Base-by-base conservation (phyloP, 2,329 filamentous ascomycete genomes). In the Diplocarpon rosae region DNA sequence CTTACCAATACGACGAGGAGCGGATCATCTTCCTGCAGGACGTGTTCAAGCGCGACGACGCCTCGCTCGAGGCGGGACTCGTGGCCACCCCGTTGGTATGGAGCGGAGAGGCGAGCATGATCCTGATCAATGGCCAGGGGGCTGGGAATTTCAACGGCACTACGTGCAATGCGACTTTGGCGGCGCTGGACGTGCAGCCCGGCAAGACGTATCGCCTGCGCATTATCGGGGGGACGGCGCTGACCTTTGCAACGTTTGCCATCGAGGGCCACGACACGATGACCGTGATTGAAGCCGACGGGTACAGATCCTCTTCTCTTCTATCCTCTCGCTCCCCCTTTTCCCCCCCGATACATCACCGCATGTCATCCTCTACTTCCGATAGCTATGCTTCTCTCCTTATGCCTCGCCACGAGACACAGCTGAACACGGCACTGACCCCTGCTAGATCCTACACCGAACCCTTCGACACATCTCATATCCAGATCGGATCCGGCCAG, bases 1-100 rank as follows among this genome's bases (percentile, higher is more conserved):
- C 78, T 0, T 82, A 79, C 50, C 33, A 68, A 0, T 83, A 80
- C 51, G 75, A 83, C 44, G 78, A 74, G 2, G 80, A 84, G 20
- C 65, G 71, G 0, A 67, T 75, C 2, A 46, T 83, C 2, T 58
- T 69, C 10, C 59, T 82, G 2, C 65, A 68, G 3, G 80, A 84
- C 50, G 71, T 73, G 51, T 83, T 75, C 58, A 66, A 65, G 30
- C 69, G 71, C 41, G 67, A 69, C 1, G 76, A 83, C 48, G 46
- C 65, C 0, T 56, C 59, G 0, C 71, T 84, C 24, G 69, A 72
- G 44, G 47, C 63, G 0, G 75, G 71, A 0, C 63, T 83, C 1
- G 53, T 59, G 0, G 65, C 63, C 1, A 61, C 59, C 2, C 72
- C 74, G 0, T 75, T 80, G 48, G 56, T 59, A 7, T 83, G 75